Conservation (phyloP, 441 rosid species). For the Pelargonium fulgidum region DNA sequence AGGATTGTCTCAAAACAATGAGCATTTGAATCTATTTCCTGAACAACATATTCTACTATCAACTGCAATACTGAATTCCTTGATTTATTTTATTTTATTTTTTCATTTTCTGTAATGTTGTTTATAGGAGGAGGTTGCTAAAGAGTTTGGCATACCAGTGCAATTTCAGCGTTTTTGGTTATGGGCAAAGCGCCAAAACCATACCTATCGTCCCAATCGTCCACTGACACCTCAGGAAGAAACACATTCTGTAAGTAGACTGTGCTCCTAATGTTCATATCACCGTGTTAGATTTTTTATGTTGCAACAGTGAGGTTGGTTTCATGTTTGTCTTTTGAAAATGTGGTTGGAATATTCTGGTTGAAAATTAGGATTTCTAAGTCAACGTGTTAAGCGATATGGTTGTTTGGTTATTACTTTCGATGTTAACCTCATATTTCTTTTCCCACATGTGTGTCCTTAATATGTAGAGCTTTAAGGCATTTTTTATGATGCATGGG, state of each 20-base stretch:
- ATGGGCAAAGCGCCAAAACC: constrained; percentile 51
- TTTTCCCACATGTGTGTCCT: neutral
- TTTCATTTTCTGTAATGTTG: neutral
- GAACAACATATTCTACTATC: neutral
- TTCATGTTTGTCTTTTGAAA: neutral
- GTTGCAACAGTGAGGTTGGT: neutral
- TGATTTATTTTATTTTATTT: neutral
- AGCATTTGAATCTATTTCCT: too few species aligned
- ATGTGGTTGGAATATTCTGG: neutral
- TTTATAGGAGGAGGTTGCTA: constrained; percentile 42
- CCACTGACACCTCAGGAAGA: constrained; percentile 38
- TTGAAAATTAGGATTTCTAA: neutral
- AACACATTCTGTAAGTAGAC: constrained; percentile 32
- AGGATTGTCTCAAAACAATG: too few species aligned
- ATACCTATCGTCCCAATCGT: constrained; percentile 47
- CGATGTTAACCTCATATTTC: neutral
- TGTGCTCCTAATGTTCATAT: constrained; percentile 3
- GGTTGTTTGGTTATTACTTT: neutral
- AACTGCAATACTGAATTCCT: neutral
- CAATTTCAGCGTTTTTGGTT: constrained; percentile 50
- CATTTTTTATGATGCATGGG: neutral
- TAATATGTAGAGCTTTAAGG: constrained; percentile 1
- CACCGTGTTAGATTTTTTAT: neutral
- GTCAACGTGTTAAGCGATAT: neutral
- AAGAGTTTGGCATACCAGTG: constrained; percentile 40